Percentiles rank a stretch among this genome's conserved stretches.
Conservation (phyloP, 805 yeast genomes). For the Isabelozyma rhagii region DNA sequence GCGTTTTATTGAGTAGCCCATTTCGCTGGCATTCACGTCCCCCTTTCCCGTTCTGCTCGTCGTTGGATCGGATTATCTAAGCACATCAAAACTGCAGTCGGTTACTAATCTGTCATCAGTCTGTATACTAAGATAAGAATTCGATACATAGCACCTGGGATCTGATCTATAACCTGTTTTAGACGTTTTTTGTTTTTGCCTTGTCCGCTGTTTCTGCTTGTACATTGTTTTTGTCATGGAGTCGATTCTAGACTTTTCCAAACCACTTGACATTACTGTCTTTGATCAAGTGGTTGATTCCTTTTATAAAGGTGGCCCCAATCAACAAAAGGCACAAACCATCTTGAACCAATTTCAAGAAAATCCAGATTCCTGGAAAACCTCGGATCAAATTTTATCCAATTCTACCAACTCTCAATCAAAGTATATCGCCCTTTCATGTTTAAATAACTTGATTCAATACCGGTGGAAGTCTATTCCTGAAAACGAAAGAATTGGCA, state of each 20-base stretch:
- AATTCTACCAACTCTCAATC: conserved; percentile 77
- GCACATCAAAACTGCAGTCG: no score
- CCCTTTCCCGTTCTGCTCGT: no score
- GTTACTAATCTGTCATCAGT: no score
- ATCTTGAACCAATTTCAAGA: conserved; percentile 82
- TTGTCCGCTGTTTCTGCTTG: neutral
- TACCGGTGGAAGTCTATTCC: conserved; percentile 94
- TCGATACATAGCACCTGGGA: no score
- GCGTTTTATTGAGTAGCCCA: no score
- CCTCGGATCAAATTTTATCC: conserved; percentile 85
- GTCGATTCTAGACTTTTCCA: conserved; percentile 77
- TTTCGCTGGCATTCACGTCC: no score
- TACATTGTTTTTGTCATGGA: conserved; percentile 54
- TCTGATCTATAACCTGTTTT: no score
- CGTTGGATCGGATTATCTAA: no score
- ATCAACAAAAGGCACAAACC: conserved; percentile 68
- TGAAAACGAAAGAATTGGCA: conserved; percentile 83
- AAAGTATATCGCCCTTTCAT: conserved; percentile 87
- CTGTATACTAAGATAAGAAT: no score
- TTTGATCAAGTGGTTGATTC: conserved; percentile 84
- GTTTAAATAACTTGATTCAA: conserved; percentile 83
- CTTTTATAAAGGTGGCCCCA: conserved; percentile 70
- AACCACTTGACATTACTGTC: conserved; percentile 73
- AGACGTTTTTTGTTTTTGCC: neutral
- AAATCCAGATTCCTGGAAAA: conserved; percentile 93